A percentile compares a stretch with the other conserved stretches of the same genome.
Conservation (phyloP, 2,329 filamentous ascomycete genomes). For the Penicillium psychrosexuale region DNA sequence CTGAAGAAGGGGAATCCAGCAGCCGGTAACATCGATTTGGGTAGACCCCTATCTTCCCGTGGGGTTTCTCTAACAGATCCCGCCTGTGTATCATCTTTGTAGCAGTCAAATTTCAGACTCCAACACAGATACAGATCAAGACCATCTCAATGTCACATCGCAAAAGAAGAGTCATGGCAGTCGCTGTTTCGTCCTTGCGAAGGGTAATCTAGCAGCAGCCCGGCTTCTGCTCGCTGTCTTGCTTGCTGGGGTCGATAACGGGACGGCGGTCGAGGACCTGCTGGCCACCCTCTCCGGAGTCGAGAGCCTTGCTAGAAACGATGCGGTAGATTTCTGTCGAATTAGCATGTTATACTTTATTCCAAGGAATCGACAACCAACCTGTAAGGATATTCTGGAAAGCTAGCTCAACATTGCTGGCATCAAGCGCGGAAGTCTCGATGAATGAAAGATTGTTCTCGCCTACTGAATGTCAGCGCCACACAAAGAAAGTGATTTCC, state of each 20-base stretch:
- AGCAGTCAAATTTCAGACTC: conserved; percentile 36
- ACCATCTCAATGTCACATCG: conserved; percentile 40
- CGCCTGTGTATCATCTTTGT: conserved; percentile 35
- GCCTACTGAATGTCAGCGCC: conserved; percentile 54
- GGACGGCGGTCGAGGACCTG: conserved; percentile 76
- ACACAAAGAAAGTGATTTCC: background rate
- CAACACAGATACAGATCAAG: conserved; percentile 38
- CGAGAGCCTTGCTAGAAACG: conserved; percentile 94
- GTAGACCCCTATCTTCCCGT: conserved; percentile 24
- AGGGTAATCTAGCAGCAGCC: conserved; percentile 41
- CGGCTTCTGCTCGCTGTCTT: conserved; percentile 71
- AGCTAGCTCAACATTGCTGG: conserved; percentile 97
- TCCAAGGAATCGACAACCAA: conserved; percentile 47
- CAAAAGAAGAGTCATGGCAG: conserved; percentile 39
- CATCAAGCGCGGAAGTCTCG: conserved; percentile 96
- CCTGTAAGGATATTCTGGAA: conserved; percentile 99
- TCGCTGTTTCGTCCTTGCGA: conserved; percentile 27
- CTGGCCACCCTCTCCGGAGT: conserved; percentile 77
- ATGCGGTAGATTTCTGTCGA: conserved; percentile 94
- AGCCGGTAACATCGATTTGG: conserved; percentile 22
- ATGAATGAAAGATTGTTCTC: conserved; percentile 99
- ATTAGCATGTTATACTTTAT: conserved; percentile 6
- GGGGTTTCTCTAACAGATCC: conserved; percentile 30
- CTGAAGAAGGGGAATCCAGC: conserved; percentile 20
- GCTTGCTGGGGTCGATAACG: conserved; percentile 76